Evolutionary conservation across 129 eudicot genomes (phyloP), one percentile per base, ranked within the genome.

Genomic region (Escallonia rubra): DNA sequence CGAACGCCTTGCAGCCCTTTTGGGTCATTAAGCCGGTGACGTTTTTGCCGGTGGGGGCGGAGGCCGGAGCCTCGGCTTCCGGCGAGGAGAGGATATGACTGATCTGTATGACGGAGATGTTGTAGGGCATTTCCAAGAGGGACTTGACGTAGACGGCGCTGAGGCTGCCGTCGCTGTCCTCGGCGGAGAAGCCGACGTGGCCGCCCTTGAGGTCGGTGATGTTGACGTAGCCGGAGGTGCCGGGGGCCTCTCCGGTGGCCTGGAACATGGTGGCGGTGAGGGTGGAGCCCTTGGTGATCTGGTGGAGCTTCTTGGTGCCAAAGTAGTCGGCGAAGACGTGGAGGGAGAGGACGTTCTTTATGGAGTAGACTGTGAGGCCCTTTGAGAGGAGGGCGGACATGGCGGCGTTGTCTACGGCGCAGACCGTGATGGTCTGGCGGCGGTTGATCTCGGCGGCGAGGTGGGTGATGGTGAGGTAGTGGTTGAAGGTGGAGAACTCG

Each of bases 141-240:
- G 95, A 82, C 54, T 89, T 93, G n/a, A 93, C 99, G 51, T 48
- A 89, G 7, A 64, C 61, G 43, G 89, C 83, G 46, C 67, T 71
- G 5, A 84, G 74, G 51, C 59, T 79, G 8, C 64, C 42, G 3
- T 77, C 77, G 64, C 73, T 75, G 64, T 90, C 97, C 43, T 72
- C 95, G 0, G 91, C 82, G 0, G 82, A 43, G 68, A 93, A 86
- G 0, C 82, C 90, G 13, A 93, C 96, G 54, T 83, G 83, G 0
- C 99, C 99, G 0, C 95, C 96, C 50, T 89, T 85, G 2, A 76
- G 39, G 64, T 93, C 96, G 40, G 99, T 86, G 52, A 86, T 86
- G 55, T 86, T 80, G 13, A 86, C 92, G 41, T 79, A 86, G 1
- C 92, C 88, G 34, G 88, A 55, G 16, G 78, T 86, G 5, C 92